These are phyloP conservation scores for Phytophthora brassicae DNA, from an alignment of 352 stramenopile species.

Conservation along the genomic window DNA sequence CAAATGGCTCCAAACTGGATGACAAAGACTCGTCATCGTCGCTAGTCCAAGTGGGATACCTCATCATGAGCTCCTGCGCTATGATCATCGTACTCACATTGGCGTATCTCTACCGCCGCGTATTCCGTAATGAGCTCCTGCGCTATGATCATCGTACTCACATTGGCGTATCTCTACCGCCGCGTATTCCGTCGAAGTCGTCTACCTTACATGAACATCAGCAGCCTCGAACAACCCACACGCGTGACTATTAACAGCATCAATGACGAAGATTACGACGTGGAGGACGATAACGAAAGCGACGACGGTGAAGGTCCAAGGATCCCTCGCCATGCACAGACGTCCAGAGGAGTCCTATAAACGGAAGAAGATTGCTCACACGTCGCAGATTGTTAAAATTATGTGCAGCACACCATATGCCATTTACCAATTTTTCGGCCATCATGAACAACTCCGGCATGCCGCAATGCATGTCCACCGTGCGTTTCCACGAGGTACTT, in stretches of 20 bases:
- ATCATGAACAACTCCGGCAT: constrained; percentile 44
- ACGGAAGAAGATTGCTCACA: background rate
- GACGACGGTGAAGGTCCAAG: constrained; percentile 29
- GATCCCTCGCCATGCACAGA: constrained; percentile 33
- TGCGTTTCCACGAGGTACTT: constrained; percentile 70
- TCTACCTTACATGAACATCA: constrained; percentile 77
- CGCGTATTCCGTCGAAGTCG: constrained; percentile 62
- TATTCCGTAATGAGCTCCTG: constrained; percentile 68
- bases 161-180: constrained; percentile 67
- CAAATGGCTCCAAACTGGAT: constrained; percentile 26
- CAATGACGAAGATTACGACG: constrained; percentile 30
- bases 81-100: constrained; percentile 65
- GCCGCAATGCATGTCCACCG: constrained; percentile 57
- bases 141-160: constrained; percentile 59
- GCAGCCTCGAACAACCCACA: constrained; percentile 38
- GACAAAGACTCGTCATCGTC: constrained; percentile 30
- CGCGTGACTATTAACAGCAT: constrained; percentile 27
- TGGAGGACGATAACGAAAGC: constrained; percentile 47
- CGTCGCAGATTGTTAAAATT: constrained; percentile 22
- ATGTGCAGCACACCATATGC: constrained; percentile 4
- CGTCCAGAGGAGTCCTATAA: constrained; percentile 30
- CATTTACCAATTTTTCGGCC: constrained; percentile 1
- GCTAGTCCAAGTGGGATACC: constrained; percentile 59
- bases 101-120: constrained; percentile 67
- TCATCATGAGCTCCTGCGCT: constrained; percentile 62